Percentiles rank a stretch among this genome's conserved stretches.
These are phyloP conservation scores for Melaleuca quinquenervia DNA, from an alignment of 345 rosid genomes.

Conservation along the genomic window DNA sequence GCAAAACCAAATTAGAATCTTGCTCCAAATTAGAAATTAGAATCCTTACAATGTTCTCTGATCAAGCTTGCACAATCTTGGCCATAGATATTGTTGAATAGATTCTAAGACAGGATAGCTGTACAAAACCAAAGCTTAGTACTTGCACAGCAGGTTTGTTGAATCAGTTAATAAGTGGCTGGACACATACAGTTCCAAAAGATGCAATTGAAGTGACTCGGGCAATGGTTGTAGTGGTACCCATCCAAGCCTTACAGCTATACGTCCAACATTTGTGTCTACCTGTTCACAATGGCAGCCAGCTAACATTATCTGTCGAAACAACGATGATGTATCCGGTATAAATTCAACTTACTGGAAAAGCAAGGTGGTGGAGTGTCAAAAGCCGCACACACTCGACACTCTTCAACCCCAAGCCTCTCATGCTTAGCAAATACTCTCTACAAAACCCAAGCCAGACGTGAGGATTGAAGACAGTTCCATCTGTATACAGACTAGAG, in stretches of 20 bases:
- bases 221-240: slow-evolving; percentile 97
- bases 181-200: slow-evolving; percentile 71
- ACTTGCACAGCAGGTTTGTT: not conserved
- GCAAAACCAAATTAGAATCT: too few species aligned
- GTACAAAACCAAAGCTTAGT: slow-evolving; percentile 4
- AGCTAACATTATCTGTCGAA: slow-evolving; percentile 1
- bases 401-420: slow-evolving; percentile 88
- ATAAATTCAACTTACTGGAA: slow-evolving; percentile 57
- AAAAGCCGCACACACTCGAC: slow-evolving; percentile 97
- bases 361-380: slow-evolving; percentile 94
- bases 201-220: slow-evolving; percentile 95
- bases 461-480: not conserved
- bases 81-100: slow-evolving; percentile 95
- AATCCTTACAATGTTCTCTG: slow-evolving; percentile 74
- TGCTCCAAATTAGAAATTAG: too few species aligned
- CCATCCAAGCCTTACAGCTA: slow-evolving; percentile 98
- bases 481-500: not conserved
- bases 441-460: slow-evolving; percentile 24
- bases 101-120: slow-evolving; percentile 95
- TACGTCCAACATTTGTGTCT: slow-evolving; percentile 98
- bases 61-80: slow-evolving; percentile 90
- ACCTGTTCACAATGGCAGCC: slow-evolving; percentile 38
- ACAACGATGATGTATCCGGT: not conserved
- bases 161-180: not conserved
- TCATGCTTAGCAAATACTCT: slow-evolving; percentile 73